Evolutionary conservation across 495 filamentous ascomycete species (phyloP).

Genomic region (Aspergillus sparsus): DNA sequence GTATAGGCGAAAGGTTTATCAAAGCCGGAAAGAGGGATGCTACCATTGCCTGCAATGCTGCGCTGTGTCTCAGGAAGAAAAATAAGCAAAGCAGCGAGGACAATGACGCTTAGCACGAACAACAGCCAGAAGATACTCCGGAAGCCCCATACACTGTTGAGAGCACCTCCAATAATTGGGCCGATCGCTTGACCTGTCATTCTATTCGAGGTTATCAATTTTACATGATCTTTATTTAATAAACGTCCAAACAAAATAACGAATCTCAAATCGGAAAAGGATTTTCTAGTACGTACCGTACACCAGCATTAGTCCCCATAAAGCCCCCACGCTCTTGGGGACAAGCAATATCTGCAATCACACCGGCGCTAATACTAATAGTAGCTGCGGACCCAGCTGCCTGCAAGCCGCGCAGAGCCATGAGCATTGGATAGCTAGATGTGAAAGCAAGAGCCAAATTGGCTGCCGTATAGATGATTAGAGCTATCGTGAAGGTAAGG

Average conservation of each 20-base stretch:
- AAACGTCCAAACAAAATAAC: too few relatives aligned
- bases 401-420: slow-evolving; percentile 65
- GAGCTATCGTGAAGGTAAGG: slow-evolving; percentile 41
- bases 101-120: slow-evolving; percentile 54
- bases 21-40: slow-evolving; percentile 37
- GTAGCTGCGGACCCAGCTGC: slow-evolving; percentile 60
- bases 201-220: slow-evolving; percentile 28
- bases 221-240: too few relatives aligned
- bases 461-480: slow-evolving; percentile 48
- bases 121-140: slow-evolving; percentile 74
- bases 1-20: slow-evolving; percentile 43
- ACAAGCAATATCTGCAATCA: slow-evolving; percentile 44
- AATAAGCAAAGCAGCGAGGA: slow-evolving; percentile 52
- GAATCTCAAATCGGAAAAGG: too few relatives aligned
- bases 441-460: slow-evolving; percentile 66
- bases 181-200: slow-evolving; percentile 58
- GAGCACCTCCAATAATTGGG: slow-evolving; percentile 65
- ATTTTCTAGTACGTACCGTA: slow-evolving; percentile 24
- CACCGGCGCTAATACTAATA: slow-evolving; percentile 46
- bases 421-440: slow-evolving; percentile 59
- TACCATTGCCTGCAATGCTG: slow-evolving; percentile 71
- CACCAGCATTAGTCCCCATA: slow-evolving; percentile 42
- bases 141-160: slow-evolving; percentile 67
- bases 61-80: slow-evolving; percentile 71
- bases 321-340: slow-evolving; percentile 41